phyloP scores from a whole-genome alignment of 1,139 yeast species.

The Lodderomyces beijingensis region DNA sequence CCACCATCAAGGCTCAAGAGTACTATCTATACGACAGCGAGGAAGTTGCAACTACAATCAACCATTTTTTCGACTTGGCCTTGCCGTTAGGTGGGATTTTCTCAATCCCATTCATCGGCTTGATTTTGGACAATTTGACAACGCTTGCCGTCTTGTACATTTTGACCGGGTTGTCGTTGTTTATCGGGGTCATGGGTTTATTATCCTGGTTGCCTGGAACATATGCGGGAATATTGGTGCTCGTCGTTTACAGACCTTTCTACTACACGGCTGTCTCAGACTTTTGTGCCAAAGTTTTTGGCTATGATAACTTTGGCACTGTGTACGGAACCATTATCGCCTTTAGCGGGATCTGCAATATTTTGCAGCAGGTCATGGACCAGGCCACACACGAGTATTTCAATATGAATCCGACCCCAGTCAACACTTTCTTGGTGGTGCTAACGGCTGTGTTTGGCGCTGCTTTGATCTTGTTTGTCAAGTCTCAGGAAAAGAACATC shows the following conservation, averaged over 20 bases:
- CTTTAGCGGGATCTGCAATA: slow-evolving; percentile 72
- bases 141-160: slow-evolving; percentile 56
- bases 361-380: slow-evolving; percentile 69
- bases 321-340: slow-evolving; percentile 87
- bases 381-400: slow-evolving; percentile 62
- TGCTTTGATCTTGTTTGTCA: slow-evolving; percentile 49
- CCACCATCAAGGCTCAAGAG: slow-evolving; percentile 80
- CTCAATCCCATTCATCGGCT: slow-evolving; percentile 83
- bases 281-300: slow-evolving; percentile 88
- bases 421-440: slow-evolving; percentile 52
- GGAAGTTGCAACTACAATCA: slow-evolving; percentile 53
- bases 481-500: slow-evolving; percentile 46
- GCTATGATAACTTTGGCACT: slow-evolving; percentile 86
- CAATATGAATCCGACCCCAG: slow-evolving; percentile 73
- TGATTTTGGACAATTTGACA: slow-evolving; percentile 69
- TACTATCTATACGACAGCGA: slow-evolving; percentile 53
- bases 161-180: slow-evolving; percentile 49
- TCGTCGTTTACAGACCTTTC: slow-evolving; percentile 87
- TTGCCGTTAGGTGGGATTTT: slow-evolving; percentile 83
- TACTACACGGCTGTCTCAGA: slow-evolving; percentile 91
- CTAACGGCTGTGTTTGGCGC: slow-evolving; percentile 55
- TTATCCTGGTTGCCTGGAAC: slow-evolving; percentile 49
- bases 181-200: slow-evolving; percentile 67
- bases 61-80: slow-evolving; percentile 76
- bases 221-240: slow-evolving; percentile 57